A percentile compares a stretch with the other conserved stretches of the same genome.
Conservation (phyloP, 1,139 yeast genomes). For the Pneumocystis wakefieldiae region DNA sequence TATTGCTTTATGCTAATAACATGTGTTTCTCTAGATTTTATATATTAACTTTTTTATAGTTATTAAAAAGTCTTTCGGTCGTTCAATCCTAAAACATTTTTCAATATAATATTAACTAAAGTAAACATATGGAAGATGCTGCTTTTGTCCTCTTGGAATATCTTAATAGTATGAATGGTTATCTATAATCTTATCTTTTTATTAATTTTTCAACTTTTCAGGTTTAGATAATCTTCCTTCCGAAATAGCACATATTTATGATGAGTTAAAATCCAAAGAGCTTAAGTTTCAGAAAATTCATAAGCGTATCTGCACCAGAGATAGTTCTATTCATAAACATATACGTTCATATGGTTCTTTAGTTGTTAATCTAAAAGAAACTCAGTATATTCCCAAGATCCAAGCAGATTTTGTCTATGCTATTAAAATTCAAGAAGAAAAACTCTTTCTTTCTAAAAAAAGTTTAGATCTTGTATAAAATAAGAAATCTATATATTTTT, state of each 20-base stretch:
- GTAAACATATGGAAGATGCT: not conserved
- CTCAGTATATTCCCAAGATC: slow-evolving; percentile 47
- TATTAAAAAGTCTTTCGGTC: not conserved
- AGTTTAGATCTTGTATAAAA: slow-evolving; percentile 13
- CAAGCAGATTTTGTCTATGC: slow-evolving; percentile 52
- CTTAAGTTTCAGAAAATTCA: slow-evolving; percentile 48
- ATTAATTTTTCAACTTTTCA: slow-evolving; percentile 3
- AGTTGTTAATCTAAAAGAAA: slow-evolving; percentile 72
- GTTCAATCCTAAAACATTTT: not conserved
- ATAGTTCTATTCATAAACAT: slow-evolving; percentile 64
- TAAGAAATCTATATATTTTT: not conserved
- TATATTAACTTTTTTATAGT: not conserved
- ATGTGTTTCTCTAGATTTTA: not conserved
- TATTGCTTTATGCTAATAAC: not conserved
- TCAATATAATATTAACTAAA: not conserved
- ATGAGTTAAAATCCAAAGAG: slow-evolving; percentile 66
- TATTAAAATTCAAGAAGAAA: slow-evolving; percentile 55
- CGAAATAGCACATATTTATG: slow-evolving; percentile 66
- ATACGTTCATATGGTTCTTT: slow-evolving; percentile 73
- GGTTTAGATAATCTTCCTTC: slow-evolving; percentile 67
- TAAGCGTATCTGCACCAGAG: slow-evolving; percentile 55
- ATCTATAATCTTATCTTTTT: not conserved
- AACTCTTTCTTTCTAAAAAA: slow-evolving; percentile 66
- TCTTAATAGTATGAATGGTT: not conserved
- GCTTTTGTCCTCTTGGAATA: not conserved